Conservation (phyloP, 1,139 yeast species). For the Saccharomyces hybrid region DNA sequence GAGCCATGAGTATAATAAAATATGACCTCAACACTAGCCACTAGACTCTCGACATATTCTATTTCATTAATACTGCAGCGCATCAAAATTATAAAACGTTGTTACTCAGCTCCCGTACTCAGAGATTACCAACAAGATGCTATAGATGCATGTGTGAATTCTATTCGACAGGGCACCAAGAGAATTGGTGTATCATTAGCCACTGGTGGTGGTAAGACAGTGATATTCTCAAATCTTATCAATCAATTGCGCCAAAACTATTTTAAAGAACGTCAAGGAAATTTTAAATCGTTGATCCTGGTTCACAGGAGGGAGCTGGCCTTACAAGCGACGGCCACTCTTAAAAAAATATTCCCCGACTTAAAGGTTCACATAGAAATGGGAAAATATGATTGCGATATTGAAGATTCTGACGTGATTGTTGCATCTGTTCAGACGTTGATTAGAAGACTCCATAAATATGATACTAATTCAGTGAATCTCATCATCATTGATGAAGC, state of each 20-base stretch:
- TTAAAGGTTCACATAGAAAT: constrained; percentile 62
- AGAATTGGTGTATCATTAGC: constrained; percentile 82
- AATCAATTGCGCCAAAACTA: constrained; percentile 34
- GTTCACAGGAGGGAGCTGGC: constrained; percentile 82
- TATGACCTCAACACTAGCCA: neutral
- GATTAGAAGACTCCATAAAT: constrained; percentile 46
- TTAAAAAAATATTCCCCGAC: constrained; percentile 44
- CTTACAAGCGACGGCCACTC: constrained; percentile 54
- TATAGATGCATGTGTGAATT: constrained; percentile 45
- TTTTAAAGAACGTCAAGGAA: constrained; percentile 37
- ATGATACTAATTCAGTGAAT: constrained; percentile 48
- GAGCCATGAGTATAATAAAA: neutral
- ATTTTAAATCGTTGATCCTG: constrained; percentile 45
- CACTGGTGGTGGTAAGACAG: constrained; percentile 95
- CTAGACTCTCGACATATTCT: neutral
- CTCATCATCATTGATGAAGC: constrained; percentile 85
- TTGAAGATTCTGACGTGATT: constrained; percentile 49
- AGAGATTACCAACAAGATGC: constrained; percentile 72
- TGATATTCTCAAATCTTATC: constrained; percentile 65
- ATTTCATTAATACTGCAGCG: neutral
- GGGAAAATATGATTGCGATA: constrained; percentile 38
- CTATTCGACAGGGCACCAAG: constrained; percentile 41
- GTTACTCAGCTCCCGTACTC: constrained; percentile 20
- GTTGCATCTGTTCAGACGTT: constrained; percentile 76
- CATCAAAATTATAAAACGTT: neutral